Percentiles rank a stretch among this genome's conserved stretches.
Evolutionary conservation across 1,139 yeast genomes (phyloP).

Genomic region (Torulaspora globosa): DNA sequence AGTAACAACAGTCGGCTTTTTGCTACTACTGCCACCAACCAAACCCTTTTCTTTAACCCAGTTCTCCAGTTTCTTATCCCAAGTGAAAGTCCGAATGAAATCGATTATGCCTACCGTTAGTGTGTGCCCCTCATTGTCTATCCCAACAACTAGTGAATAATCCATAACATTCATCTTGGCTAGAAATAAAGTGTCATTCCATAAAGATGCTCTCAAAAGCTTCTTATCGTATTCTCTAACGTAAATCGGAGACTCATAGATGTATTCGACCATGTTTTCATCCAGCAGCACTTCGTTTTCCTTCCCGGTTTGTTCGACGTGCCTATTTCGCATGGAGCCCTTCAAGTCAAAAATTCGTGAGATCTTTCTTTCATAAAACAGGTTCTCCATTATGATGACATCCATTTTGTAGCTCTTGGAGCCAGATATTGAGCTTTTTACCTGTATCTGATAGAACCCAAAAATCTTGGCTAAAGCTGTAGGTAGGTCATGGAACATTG

Average conservation of each 20-base stretch:
- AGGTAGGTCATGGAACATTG: conserved; percentile 89
- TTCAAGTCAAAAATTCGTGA: conserved; percentile 89
- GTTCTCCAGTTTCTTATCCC: conserved; percentile 97
- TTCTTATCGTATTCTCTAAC: conserved; percentile 91
- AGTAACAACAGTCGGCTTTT: conserved; percentile 94
- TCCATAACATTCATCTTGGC: conserved; percentile 99
- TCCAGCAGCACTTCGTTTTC: conserved; percentile 92
- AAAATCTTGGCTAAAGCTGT: conserved; percentile 91
- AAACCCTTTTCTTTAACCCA: conserved; percentile 96
- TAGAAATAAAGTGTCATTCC: conserved; percentile 90
- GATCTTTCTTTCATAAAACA: conserved; percentile 80
- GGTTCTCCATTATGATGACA: conserved; percentile 90
- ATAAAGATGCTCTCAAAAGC: conserved; percentile 76
- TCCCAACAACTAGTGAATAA: conserved; percentile 90
- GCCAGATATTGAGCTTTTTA: conserved; percentile 71
- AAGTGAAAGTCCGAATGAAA: conserved; percentile 91
- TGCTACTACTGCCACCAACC: conserved; percentile 82
- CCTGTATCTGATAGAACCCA: conserved; percentile 92
- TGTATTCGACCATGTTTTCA: conserved; percentile 97
- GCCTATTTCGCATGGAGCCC: conserved; percentile 97
- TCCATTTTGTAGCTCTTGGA: conserved; percentile 74
- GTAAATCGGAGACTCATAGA: conserved; percentile 91
- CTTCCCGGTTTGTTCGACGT: conserved; percentile 92
- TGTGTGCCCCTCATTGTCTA: conserved; percentile 61
- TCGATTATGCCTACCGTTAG: conserved; percentile 93